phyloP scores from a whole-genome alignment of 2,329 filamentous ascomycete species.

The Beauveria asiatica region DNA sequence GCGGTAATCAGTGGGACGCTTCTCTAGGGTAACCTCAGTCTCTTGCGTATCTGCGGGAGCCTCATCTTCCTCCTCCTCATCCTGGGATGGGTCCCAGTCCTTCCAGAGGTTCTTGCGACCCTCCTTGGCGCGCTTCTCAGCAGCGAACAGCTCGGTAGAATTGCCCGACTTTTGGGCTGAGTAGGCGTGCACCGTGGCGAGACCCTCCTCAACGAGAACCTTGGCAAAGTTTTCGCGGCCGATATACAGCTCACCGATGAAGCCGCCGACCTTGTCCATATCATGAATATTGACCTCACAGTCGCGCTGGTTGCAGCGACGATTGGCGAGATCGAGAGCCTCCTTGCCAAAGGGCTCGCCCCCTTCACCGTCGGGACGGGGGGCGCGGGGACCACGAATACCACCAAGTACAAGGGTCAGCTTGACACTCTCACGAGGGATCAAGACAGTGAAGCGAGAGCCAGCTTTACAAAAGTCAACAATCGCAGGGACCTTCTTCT shows the following conservation, averaged over 20 bases:
- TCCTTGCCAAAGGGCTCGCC: conserved; percentile 94
- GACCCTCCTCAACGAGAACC: conserved; percentile 82
- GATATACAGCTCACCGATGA: conserved; percentile 90
- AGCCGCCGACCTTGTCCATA: conserved; percentile 92
- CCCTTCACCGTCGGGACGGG: conserved; percentile 63
- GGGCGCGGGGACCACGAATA: conserved; percentile 82
- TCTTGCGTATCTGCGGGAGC: conserved; percentile 43
- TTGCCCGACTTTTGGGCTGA: conserved; percentile 95
- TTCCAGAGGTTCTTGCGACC: conserved; percentile 83
- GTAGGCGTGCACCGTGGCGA: conserved; percentile 87
- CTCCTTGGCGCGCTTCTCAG: conserved; percentile 85
- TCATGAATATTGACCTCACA: conserved; percentile 93
- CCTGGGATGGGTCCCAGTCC: conserved; percentile 86
- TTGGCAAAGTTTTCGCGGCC: conserved; percentile 96
- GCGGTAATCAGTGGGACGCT: conserved; percentile 75
- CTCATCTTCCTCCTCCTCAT: conserved; percentile 49
- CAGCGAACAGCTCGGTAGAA: conserved; percentile 74
- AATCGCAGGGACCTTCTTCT: conserved; percentile 85
- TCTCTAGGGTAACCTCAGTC: conserved; percentile 46
- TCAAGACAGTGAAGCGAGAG: conserved; percentile 82
- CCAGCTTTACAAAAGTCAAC: conserved; percentile 98
- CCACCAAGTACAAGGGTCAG: conserved; percentile 90
- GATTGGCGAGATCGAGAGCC: conserved; percentile 83
- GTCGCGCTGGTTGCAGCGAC: conserved; percentile 84
- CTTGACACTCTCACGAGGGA: conserved; percentile 89